Percentiles rank a stretch among this genome's conserved stretches.
These are phyloP conservation scores for Cafeteria roenbergensis DNA, from an alignment of 108 stramenopile species.

Conservation along the genomic window DNA sequence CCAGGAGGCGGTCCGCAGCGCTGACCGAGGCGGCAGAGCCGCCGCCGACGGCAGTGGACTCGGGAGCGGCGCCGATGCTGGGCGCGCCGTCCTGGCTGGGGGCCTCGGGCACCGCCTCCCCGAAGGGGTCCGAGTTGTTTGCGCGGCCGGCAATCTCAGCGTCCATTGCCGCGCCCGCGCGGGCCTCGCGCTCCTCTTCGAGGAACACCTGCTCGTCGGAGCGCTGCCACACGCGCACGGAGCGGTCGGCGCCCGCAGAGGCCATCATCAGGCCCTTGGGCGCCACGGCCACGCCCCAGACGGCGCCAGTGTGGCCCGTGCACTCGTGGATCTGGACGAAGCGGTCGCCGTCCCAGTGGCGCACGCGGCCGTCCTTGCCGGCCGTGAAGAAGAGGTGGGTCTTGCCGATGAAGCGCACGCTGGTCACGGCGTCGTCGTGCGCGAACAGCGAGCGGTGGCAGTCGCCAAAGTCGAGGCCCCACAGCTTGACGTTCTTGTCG, in stretches of 20 bases:
- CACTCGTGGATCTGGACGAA: conserved; percentile 80
- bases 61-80: conserved; percentile 45
- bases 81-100: conserved; percentile 35
- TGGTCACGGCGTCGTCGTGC: conserved; percentile 88
- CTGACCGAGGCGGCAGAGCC: conserved; percentile 63
- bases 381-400: conserved; percentile 90
- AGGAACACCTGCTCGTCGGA: conserved; percentile 87
- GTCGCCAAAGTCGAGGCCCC: conserved; percentile 98
- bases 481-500: conserved; percentile 92
- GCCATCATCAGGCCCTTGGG: conserved; percentile 69
- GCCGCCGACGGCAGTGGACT: conserved; percentile 69
- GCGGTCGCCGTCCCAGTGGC: conserved; percentile 92
- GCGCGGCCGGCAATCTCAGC: conserved; percentile 42
- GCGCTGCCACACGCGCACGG: conserved; percentile 86
- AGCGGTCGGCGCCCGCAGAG: conserved; percentile 75
- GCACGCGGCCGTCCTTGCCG: conserved; percentile 75
- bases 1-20: conserved; percentile 79
- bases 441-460: conserved; percentile 87
- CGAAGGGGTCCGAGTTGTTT: conserved; percentile 39
- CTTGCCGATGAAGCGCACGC: conserved; percentile 60
- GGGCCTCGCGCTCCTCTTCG: conserved; percentile 83
- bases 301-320: conserved; percentile 71
- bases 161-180: conserved; percentile 60
- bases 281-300: conserved; percentile 66
- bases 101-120: conserved; percentile 14